phyloP scores from a whole-genome alignment of 139 green algal species.

The Desmodesmus armatus region DNA sequence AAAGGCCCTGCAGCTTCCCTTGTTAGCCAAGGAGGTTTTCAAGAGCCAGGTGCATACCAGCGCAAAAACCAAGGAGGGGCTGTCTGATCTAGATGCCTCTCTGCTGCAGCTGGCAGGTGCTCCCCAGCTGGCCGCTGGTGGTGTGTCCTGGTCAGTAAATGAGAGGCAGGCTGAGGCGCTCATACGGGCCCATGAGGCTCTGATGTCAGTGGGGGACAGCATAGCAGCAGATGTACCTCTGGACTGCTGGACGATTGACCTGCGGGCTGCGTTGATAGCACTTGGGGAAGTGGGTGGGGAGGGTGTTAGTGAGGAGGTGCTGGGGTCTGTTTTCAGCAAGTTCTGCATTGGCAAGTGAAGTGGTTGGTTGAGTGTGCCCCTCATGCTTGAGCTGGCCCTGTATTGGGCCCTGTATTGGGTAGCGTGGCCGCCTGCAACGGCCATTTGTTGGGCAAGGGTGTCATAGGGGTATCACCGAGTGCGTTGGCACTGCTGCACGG shows the following conservation, averaged over 20 bases:
- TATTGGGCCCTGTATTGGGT: not conserved
- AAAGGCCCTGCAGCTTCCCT: conserved; percentile 43
- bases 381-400: not conserved
- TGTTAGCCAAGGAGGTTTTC: conserved; percentile 49
- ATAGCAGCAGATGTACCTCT: conserved; percentile 80
- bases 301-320: conserved; percentile 87
- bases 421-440: not conserved
- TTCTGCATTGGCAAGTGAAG: conserved; percentile 62
- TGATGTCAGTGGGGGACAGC: conserved; percentile 65
- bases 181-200: conserved; percentile 70
- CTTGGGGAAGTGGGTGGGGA: conserved; percentile 93
- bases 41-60: conserved; percentile 69
- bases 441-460: too few species aligned
- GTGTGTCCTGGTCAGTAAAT: conserved; percentile 91
- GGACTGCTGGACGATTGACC: conserved; percentile 98
- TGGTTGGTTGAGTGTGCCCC: not conserved
- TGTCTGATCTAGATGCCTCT: conserved; percentile 71
- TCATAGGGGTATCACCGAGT: too few species aligned
- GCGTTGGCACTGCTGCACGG: too few species aligned
- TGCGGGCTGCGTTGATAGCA: conserved; percentile 85
- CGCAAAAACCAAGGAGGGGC: conserved; percentile 66
- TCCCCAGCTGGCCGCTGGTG: conserved; percentile 70
- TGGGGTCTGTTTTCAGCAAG: conserved; percentile 88
- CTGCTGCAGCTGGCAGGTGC: conserved; percentile 44
- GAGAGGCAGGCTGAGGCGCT: conserved; percentile 92